phyloP scores from a whole-genome alignment of 306 rosid genomes.

The Coriaria nepalensis region DNA sequence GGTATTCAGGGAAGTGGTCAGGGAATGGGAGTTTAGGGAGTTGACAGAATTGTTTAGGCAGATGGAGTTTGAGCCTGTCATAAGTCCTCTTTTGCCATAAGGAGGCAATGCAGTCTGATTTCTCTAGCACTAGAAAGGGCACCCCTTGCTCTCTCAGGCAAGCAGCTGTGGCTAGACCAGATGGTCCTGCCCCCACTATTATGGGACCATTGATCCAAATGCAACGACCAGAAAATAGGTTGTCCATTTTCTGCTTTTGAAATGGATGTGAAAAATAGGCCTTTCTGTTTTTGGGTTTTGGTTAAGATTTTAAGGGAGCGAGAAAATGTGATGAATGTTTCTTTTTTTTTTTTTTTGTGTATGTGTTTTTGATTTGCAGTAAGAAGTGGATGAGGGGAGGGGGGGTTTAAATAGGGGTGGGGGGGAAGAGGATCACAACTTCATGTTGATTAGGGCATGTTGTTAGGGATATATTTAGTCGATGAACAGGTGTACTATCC shows the following conservation, averaged over 20 bases:
- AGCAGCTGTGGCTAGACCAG: conserved; percentile 95
- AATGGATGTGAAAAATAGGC: neutral
- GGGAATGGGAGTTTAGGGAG: conserved; percentile 84
- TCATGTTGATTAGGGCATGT: too few species aligned
- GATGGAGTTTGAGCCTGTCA: conserved; percentile 83
- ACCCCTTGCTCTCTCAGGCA: conserved; percentile 80
- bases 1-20: conserved; percentile 69
- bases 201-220: conserved; percentile 79
- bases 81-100: conserved; percentile 88
- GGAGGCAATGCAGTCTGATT: conserved; percentile 82
- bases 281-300: neutral
- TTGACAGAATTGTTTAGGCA: conserved; percentile 83
- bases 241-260: conserved; percentile 12
- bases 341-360: neutral
- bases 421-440: neutral
- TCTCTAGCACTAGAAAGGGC: conserved; percentile 65
- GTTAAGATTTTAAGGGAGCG: conserved; percentile 3
- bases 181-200: conserved; percentile 89
- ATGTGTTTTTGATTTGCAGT: conserved; percentile 33
- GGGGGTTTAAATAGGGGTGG: conserved; percentile 41
- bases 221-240: conserved; percentile 43
- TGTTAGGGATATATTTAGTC: too few species aligned
- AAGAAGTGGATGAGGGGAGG: conserved; percentile 4
- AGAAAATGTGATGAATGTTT: neutral
- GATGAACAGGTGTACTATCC: too few species aligned